Percentiles rank a stretch among this genome's conserved stretches.
Conservation (phyloP, 1,139 yeast genomes). For the Suhomyces bokatorum region DNA sequence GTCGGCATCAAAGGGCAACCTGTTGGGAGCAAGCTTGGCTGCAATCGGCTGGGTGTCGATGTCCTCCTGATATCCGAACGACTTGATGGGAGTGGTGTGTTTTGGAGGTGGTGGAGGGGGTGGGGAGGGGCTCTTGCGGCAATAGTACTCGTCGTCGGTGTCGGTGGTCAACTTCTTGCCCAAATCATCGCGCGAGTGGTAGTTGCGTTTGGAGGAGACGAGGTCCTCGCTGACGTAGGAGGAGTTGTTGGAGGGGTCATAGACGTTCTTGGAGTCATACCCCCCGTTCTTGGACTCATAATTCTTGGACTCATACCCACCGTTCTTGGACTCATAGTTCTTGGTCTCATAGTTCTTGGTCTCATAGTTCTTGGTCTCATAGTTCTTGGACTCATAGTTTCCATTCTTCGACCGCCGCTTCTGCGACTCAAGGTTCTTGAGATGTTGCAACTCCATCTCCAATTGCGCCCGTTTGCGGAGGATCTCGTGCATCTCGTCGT, state of each 20-base stretch:
- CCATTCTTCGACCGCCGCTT: slow-evolving; percentile 15
- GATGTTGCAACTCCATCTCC: slow-evolving; percentile 41
- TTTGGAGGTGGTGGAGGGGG: slow-evolving; percentile 60
- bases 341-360: not conserved
- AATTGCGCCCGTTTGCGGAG: slow-evolving; percentile 39
- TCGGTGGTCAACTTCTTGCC: slow-evolving; percentile 40
- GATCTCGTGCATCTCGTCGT: slow-evolving; percentile 30
- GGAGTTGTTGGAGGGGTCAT: slow-evolving; percentile 25
- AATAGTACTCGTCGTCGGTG: slow-evolving; percentile 20
- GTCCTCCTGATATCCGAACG: slow-evolving; percentile 15
- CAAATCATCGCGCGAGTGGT: slow-evolving; percentile 38
- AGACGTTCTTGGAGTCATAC: slow-evolving; percentile 4
- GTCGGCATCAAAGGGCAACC: slow-evolving; percentile 41
- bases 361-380: no score
- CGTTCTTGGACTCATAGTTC: no score
- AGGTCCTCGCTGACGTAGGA: slow-evolving; percentile 41
- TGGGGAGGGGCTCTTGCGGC: slow-evolving; percentile 7
- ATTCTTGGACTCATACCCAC: no score
- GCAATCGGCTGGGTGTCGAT: slow-evolving; percentile 6
- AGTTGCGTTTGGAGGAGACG: slow-evolving; percentile 32
- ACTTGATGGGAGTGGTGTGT: slow-evolving; percentile 22
- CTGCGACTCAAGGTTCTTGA: slow-evolving; percentile 37
- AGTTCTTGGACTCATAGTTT: not conserved
- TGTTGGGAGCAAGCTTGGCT: slow-evolving; percentile 10
- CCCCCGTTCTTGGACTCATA: slow-evolving; percentile 1